These are phyloP conservation scores for Alternaria sp. DNA, from an alignment of 2,329 filamentous ascomycete genomes.

Conservation along the genomic window DNA sequence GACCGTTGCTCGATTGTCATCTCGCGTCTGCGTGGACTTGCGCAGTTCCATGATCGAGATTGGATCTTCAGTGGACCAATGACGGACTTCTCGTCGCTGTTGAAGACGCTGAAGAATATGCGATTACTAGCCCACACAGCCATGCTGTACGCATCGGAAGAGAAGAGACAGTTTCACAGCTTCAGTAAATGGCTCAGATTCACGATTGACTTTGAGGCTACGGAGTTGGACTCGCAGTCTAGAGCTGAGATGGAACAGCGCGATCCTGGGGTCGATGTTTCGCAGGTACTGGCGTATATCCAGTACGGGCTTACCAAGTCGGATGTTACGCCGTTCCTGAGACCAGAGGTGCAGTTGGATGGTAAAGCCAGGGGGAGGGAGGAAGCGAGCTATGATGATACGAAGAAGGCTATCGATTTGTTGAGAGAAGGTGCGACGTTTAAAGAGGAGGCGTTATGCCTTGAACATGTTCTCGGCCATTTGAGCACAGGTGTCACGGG, in stretches of 20 bases:
- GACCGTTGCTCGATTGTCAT: constrained; percentile 83
- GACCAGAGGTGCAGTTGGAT: constrained; percentile 45
- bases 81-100: constrained; percentile 50
- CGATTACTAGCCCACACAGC: constrained; percentile 76
- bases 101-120: constrained; percentile 77
- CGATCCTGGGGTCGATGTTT: constrained; percentile 76
- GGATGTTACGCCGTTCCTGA: constrained; percentile 68
- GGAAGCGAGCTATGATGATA: constrained; percentile 38
- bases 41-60: constrained; percentile 76
- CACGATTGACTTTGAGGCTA: constrained; percentile 78
- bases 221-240: constrained; percentile 63
- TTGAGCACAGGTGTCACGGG: constrained; percentile 42
- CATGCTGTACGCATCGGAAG: constrained; percentile 73
- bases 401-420: constrained; percentile 39
- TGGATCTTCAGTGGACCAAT: constrained; percentile 61
- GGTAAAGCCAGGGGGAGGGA: constrained; percentile 5
- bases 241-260: constrained; percentile 77
- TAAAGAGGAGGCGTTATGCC: constrained; percentile 44
- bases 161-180: constrained; percentile 75
- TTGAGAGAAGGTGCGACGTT: constrained; percentile 55
- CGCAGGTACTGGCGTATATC: constrained; percentile 78
- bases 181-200: constrained; percentile 87
- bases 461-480: constrained; percentile 49
- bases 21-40: constrained; percentile 81
- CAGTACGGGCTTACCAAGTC: constrained; percentile 71